Conservation (phyloP, 371 early-diverging fungal species). For the Choanephora cucurbitarum region DNA sequence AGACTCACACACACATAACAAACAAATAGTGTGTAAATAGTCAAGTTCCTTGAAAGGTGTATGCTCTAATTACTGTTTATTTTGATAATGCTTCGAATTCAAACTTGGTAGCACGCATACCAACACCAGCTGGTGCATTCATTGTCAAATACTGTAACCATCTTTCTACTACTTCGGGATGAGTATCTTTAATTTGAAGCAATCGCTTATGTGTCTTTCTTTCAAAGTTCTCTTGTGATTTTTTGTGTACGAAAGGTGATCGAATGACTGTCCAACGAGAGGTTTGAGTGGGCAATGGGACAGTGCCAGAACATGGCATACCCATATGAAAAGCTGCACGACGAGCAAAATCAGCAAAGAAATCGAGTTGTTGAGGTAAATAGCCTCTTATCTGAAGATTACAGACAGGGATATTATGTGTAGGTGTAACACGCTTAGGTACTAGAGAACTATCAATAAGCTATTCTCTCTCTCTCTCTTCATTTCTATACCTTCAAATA, state of each 20-base stretch:
- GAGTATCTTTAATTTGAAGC: constrained; percentile 81
- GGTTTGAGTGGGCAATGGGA: constrained; percentile 79
- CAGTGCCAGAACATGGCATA: constrained; percentile 76
- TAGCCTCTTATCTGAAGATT: constrained; percentile 75
- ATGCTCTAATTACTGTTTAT: constrained; percentile 7
- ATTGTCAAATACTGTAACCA: constrained; percentile 76
- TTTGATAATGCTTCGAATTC: constrained; percentile 63
- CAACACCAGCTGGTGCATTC: constrained; percentile 79
- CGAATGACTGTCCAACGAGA: constrained; percentile 89
- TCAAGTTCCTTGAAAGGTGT: too few relatives aligned
- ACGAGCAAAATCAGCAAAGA: constrained; percentile 83
- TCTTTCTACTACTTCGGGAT: constrained; percentile 74
- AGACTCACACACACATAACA: background rate
- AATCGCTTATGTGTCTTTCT: constrained; percentile 85
- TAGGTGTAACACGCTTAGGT: constrained; percentile 50
- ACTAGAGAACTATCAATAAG: too few relatives aligned
- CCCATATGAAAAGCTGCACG: constrained; percentile 77
- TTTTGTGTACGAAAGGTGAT: constrained; percentile 95
- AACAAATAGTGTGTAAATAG: too few relatives aligned
- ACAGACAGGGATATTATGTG: constrained; percentile 69
- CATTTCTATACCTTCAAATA: constrained; percentile 27
- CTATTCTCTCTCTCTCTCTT: too few relatives aligned
- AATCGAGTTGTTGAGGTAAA: constrained; percentile 83
- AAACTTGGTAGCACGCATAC: constrained; percentile 70
- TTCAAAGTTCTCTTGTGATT: constrained; percentile 96